Base-by-base conservation (phyloP, 331 rosid genomes). In the Pyracantha coccinea region DNA sequence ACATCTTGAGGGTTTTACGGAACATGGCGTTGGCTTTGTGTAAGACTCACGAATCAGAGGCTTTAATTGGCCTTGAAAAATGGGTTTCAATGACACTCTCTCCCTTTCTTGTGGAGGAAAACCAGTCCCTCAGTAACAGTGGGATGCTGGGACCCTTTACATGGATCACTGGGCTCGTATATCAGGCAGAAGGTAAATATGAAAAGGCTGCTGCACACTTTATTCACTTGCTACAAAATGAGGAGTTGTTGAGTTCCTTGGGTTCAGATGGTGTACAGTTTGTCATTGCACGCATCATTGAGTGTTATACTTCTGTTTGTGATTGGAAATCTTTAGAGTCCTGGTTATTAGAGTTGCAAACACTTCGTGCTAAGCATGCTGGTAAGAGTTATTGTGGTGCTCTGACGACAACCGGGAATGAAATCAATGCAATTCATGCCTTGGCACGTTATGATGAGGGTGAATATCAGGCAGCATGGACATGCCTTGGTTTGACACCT, bases 211-310 rank as follows among this genome's bases (percentile, higher is more conserved):
- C 97, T 52, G 94, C 97, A 71, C 88, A 89, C 86, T 91, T 91
- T 84, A 81, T 82, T 63, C 96, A 91, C 83, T 82, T 91, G 90
- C 86, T 93, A 71, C 90, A 88, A 76, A 72, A 81, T 61, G 98
- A 93, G 81, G 96, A 91, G 63, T 91, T 88, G 21, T 93, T 93
- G 38, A 66, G 83, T 81, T 83, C 91, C 69, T 83, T 93, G 79
- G 96, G 96, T 66, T 93, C 98, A 75, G 98, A 89, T 79, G 98
- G 97, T 54, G 89, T 93, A 80, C 98, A 91, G 76, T 93, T 93
- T 86, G 89, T 82, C 75, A 93, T 93, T 83, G 89, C 94, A 35
- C 94, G 98, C 66, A 77, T 87, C 80, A 91, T 93, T 84, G 98
- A 93, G 87, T 76, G 98, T 75, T 91, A 91, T 72, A 81, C 86